Evolutionary conservation across 2,329 filamentous ascomycete species (phyloP).

Genomic region (Alternaria arbusti): DNA sequence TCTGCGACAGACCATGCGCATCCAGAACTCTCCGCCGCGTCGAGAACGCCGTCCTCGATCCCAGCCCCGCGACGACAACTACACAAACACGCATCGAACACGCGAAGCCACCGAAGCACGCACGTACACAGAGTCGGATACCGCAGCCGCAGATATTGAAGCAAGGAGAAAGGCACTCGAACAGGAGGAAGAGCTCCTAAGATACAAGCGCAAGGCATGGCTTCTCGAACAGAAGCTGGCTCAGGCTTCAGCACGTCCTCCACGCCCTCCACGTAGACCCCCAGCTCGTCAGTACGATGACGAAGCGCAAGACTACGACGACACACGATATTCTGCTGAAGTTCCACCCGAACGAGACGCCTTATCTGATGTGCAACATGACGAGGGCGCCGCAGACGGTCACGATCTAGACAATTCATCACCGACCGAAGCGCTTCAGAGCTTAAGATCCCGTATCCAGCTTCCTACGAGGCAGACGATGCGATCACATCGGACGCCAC

Average conservation of each 20-base stretch:
- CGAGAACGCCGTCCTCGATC: not conserved
- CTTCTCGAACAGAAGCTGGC: slow-evolving; percentile 14
- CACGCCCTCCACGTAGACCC: not conserved
- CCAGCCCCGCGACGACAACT: not conserved
- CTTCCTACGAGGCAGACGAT: slow-evolving; percentile 7
- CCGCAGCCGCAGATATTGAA: slow-evolving; percentile 3
- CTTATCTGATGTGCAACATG: not conserved
- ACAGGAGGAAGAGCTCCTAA: slow-evolving; percentile 12
- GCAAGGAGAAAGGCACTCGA: slow-evolving; percentile 11
- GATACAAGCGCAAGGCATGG: slow-evolving; percentile 15
- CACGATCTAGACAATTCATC: slow-evolving; percentile 6
- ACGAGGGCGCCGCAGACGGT: not conserved
- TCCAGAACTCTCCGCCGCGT: not conserved
- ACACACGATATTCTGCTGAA: not conserved
- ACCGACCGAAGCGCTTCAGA: slow-evolving; percentile 11
- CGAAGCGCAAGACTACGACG: not conserved
- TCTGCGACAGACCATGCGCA: slow-evolving; percentile 1
- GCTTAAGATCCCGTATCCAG: slow-evolving; percentile 9
- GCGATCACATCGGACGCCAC: not conserved
- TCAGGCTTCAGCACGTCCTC: not conserved
- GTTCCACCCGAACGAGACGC: not conserved
- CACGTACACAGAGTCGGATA: not conserved
- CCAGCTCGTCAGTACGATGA: not conserved
- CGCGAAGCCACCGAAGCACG: not conserved
- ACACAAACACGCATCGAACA: not conserved